Evolutionary conservation across 139 green algal species (phyloP).

Genomic region (Tetratostichococcus sp.): DNA sequence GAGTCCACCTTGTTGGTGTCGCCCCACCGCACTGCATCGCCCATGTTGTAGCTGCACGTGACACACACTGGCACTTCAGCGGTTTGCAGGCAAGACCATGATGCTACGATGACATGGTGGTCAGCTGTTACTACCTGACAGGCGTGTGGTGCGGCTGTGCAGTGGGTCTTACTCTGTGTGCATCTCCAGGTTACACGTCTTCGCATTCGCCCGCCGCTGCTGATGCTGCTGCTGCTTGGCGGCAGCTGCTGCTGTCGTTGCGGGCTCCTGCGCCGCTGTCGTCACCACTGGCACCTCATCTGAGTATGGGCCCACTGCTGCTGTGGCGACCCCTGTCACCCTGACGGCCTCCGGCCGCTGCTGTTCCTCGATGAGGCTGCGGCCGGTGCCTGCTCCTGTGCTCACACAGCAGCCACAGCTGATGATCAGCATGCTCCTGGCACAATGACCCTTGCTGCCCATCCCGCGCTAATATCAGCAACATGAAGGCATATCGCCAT

Average conservation of each 20-base stretch:
- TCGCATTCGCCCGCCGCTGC: neutral
- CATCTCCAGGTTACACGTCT: neutral
- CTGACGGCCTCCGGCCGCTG: neutral
- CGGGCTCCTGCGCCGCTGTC: neutral
- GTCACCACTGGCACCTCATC: neutral
- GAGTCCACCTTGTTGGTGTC: constrained; percentile 34
- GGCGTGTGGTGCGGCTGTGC: too few species aligned
- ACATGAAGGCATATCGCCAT: too few species aligned
- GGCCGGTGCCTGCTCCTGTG: neutral
- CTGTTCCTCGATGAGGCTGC: neutral
- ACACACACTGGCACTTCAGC: too few species aligned
- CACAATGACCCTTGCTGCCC: too few species aligned
- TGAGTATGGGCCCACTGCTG: neutral
- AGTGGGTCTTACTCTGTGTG: neutral
- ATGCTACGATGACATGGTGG: too few species aligned
- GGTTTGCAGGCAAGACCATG: too few species aligned
- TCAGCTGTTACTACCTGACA: too few species aligned
- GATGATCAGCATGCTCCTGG: too few species aligned
- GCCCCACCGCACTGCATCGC: constrained; percentile 70
- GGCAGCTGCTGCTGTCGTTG: neutral
- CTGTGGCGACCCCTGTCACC: neutral
- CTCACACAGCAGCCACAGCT: too few species aligned
- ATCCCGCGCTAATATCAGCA: too few species aligned
- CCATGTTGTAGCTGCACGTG: constrained; percentile 64
- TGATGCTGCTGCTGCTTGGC: neutral